A percentile compares a stretch with the other conserved stretches of the same genome.
These are phyloP conservation scores for Echites panduratus DNA, from an alignment of 257 asterid species.

Conservation along the genomic window DNA sequence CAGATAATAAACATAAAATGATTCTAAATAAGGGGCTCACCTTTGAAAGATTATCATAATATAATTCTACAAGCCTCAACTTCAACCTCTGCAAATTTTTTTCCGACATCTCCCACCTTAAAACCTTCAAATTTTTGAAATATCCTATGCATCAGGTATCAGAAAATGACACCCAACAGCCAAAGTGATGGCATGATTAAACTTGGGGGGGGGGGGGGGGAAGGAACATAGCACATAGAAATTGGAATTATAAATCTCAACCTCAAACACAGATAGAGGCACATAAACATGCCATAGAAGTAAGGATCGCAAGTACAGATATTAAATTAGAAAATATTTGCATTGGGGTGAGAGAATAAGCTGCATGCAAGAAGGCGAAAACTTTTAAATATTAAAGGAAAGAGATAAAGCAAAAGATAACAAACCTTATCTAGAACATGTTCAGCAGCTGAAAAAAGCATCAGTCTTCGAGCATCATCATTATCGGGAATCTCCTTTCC, in stretches of 20 bases:
- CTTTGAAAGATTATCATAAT: conserved; percentile 56
- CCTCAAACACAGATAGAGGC: neutral
- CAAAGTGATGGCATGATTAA: neutral
- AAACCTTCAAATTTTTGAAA: conserved; percentile 40
- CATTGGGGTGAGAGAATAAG: neutral
- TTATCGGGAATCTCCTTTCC: conserved; percentile 71
- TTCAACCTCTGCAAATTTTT: conserved; percentile 63
- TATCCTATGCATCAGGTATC: conserved; percentile 6
- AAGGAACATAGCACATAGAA: neutral
- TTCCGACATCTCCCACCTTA: conserved; percentile 52
- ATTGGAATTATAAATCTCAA: neutral
- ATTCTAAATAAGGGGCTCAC: conserved; percentile 31
- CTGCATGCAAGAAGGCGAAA: neutral
- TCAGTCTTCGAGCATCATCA: conserved; percentile 35
- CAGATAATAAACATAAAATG: neutral
- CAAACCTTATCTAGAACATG: conserved; percentile 68
- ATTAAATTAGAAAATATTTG: neutral
- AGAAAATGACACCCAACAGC: neutral
- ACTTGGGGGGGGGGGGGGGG: neutral
- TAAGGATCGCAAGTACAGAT: neutral
- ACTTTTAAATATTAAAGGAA: neutral
- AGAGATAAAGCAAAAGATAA: conserved; percentile 8
- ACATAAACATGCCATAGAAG: neutral
- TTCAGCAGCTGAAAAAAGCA: conserved; percentile 63
- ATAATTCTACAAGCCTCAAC: conserved; percentile 65